Percentiles rank a stretch among this genome's conserved stretches.
phyloP scores from a whole-genome alignment of 352 stramenopile genomes.

The Pythium phragmiticola region DNA sequence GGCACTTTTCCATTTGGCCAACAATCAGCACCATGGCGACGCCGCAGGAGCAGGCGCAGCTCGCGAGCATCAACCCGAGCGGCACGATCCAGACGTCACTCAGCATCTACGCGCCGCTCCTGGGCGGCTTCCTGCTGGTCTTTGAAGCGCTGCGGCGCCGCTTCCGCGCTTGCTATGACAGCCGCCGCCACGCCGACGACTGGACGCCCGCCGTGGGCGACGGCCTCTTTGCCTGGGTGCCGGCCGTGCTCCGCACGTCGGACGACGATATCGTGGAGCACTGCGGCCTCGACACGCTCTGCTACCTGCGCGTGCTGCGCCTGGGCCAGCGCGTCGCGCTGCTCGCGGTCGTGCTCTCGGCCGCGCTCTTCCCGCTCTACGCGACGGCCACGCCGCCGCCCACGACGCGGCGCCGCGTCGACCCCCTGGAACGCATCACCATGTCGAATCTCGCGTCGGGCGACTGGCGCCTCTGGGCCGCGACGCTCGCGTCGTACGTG shows the following conservation, averaged over 20 bases:
- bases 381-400: constrained; percentile 39
- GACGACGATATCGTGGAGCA: constrained; percentile 68
- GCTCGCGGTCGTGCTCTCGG: constrained; percentile 55
- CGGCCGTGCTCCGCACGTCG: constrained; percentile 34
- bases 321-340: constrained; percentile 69
- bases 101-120: constrained; percentile 62
- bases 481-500: constrained; percentile 49
- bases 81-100: constrained; percentile 64
- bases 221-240: constrained; percentile 56
- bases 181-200: constrained; percentile 33
- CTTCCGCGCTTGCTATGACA: constrained; percentile 60
- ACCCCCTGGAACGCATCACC: constrained; percentile 61
- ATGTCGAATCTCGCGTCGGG: constrained; percentile 69
- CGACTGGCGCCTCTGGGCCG: constrained; percentile 62
- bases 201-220: constrained; percentile 21
- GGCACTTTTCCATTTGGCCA: neutral
- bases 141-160: constrained; percentile 60
- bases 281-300: constrained; percentile 76
- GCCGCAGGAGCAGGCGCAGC: constrained; percentile 46
- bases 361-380: constrained; percentile 67
- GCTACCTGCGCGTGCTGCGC: constrained; percentile 66
- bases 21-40: constrained; percentile 26
- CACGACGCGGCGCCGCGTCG: constrained; percentile 29
- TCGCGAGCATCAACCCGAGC: constrained; percentile 64
- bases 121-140: constrained; percentile 45